Base-by-base conservation (phyloP, 305 asterid species). In the Fraxinus nigra region DNA sequence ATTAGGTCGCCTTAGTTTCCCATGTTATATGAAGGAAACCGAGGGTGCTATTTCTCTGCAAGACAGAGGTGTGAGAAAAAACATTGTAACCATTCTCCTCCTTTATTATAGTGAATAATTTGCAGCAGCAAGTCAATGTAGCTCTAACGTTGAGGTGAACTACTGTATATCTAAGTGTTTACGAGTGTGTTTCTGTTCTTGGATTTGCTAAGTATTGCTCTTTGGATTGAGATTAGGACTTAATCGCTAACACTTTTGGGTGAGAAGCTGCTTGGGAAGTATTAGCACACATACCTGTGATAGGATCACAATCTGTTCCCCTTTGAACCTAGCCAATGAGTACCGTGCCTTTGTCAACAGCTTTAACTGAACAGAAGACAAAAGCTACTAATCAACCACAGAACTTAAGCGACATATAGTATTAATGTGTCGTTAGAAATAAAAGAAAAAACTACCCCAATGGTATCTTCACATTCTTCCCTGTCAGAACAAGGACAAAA, bases 391-490 rank as follows among this genome's bases (percentile, higher is more conserved):
- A 51, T 79, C 77, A 85, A 84, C 80, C 80, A 78, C 16, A 72
- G 78, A 63, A 80, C 43, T 77, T n/a, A 22, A 75, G 81, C 6
- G 87, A 77, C 91, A 89, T 89, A 82, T 89, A 87, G 77, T 89
- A 87, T 30, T 87, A 82, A 28, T 10, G 88, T 87, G 46, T 87
- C 85, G 30, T 4, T 69, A 56, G 75, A 35, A 5, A 30, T 35
- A 3, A 18, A 34, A 67, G 9, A 22, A 76, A 81, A 82, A 48
- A 85, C 78, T 90, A 96, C 99, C 95, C 99, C 99, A 35, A 96
- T 90, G 90, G 88, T 89, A 81, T 96, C 98, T 90, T 96, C 99
- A 78, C 97, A 89, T 85, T 96, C 98, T 84, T 91, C 98, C 86
- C 98, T 96, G 93, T 78, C 74, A 78, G 82, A 84, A 88, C 24